Percentiles rank a stretch among this genome's conserved stretches.
phyloP scores from a whole-genome alignment of 2,329 filamentous ascomycete species.

The Cylindrodendrum hubeiense region DNA sequence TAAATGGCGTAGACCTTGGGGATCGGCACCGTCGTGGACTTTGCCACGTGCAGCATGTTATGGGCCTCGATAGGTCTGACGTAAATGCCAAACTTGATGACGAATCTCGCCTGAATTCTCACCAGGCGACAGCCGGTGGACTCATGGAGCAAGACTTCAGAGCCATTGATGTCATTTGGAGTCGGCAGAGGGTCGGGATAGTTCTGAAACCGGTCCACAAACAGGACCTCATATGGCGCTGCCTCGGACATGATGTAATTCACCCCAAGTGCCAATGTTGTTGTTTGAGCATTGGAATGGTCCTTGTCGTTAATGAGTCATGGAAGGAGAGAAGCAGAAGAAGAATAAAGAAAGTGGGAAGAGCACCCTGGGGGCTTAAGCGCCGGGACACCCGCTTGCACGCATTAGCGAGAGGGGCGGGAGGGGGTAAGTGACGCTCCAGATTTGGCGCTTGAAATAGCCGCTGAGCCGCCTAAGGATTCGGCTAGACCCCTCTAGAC shows the following conservation, averaged over 20 bases:
- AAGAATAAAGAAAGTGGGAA: too few species aligned
- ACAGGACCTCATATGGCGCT: slow-evolving; percentile 24
- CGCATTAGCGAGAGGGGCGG: too few species aligned
- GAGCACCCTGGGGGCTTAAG: too few species aligned
- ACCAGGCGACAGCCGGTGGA: slow-evolving; percentile 1
- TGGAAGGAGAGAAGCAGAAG: neutral
- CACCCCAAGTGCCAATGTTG: neutral
- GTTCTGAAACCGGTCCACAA: slow-evolving; percentile 14
- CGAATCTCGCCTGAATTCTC: slow-evolving; percentile 9
- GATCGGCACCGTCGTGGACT: slow-evolving; percentile 28
- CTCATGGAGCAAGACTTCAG: slow-evolving; percentile 3
- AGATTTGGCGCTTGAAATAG: too few species aligned
- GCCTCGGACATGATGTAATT: slow-evolving; percentile 6
- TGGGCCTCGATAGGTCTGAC: slow-evolving; percentile 33
- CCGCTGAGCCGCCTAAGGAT: too few species aligned
- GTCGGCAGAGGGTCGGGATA: slow-evolving; percentile 11
- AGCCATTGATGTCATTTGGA: slow-evolving; percentile 27
- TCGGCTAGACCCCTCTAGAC: too few species aligned
- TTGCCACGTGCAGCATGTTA: slow-evolving; percentile 37
- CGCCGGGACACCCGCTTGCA: too few species aligned
- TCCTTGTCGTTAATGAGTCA: slow-evolving; percentile 3
- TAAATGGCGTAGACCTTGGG: slow-evolving; percentile 41
- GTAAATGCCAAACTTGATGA: slow-evolving; percentile 31
- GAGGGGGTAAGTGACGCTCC: too few species aligned
- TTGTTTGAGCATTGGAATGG: slow-evolving; percentile 1